A percentile compares a stretch with the other conserved stretches of the same genome.
phyloP scores from a whole-genome alignment of 73 alveolate genomes.

The Tetrahymena borealis region DNA sequence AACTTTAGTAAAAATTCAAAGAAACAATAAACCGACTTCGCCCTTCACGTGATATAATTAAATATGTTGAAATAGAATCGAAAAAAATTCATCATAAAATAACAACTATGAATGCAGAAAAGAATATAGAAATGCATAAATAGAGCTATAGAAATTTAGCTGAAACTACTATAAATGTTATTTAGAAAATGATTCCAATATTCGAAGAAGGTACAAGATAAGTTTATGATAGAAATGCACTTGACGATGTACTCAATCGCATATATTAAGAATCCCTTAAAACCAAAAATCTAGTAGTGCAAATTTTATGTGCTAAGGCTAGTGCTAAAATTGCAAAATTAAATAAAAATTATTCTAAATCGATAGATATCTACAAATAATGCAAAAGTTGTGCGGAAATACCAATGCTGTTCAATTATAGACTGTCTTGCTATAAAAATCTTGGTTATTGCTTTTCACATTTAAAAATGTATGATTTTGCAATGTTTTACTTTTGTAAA shows the following conservation, averaged over 20 bases:
- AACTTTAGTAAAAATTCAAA: not conserved
- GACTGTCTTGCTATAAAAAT: not conserved
- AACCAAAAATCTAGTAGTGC: not conserved
- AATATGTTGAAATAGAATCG: not conserved
- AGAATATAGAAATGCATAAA: not conserved
- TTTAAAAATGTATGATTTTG: not conserved
- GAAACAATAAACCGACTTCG: not conserved
- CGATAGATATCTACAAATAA: not conserved
- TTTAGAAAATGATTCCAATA: not conserved
- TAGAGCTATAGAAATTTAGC: not conserved
- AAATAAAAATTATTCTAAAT: not conserved
- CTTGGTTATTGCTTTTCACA: not conserved
- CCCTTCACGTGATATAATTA: not conserved
- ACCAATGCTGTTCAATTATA: not conserved
- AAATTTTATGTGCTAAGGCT: not conserved
- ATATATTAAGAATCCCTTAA: not conserved
- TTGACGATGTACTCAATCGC: not conserved
- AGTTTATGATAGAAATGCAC: not conserved
- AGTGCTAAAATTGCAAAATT: not conserved
- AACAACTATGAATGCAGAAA: not conserved
- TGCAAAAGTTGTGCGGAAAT: not conserved
- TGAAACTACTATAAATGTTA: not conserved
- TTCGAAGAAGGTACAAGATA: not conserved
- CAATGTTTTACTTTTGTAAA: not conserved
- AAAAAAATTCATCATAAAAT: not conserved